Conservation (phyloP, 2,329 filamentous ascomycete genomes). For the Talaromyces sp. region DNA sequence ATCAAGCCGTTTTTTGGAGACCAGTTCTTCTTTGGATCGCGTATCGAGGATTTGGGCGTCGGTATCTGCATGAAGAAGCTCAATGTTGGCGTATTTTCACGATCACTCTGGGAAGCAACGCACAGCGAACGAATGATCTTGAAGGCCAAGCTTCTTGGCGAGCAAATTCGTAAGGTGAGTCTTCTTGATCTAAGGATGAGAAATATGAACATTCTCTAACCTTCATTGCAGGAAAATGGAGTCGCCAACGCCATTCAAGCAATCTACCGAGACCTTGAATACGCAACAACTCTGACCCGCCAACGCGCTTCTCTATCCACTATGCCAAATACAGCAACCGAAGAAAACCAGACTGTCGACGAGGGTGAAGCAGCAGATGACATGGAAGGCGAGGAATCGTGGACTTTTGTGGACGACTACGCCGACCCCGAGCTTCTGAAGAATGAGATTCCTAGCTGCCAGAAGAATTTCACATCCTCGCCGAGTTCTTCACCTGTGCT, state of each 20-base stretch:
- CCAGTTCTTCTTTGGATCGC: conserved; percentile 89
- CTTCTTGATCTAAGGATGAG: background rate
- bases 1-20: conserved; percentile 97
- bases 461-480: background rate
- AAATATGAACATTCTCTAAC: conserved; percentile 27
- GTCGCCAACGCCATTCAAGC: conserved; percentile 86
- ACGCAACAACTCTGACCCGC: conserved; percentile 79
- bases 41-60: conserved; percentile 90
- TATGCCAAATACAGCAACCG: conserved; percentile 31
- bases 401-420: conserved; percentile 79
- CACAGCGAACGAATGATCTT: conserved; percentile 86
- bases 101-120: conserved; percentile 86
- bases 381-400: conserved; percentile 67
- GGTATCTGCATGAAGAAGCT: conserved; percentile 85
- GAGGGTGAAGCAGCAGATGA: conserved; percentile 8
- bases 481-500: background rate
- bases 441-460: conserved; percentile 12
- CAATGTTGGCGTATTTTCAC: conserved; percentile 78
- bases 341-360: conserved; percentile 26
- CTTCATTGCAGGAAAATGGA: conserved; percentile 67
- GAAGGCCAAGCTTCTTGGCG: conserved; percentile 76
- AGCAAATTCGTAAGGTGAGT: conserved; percentile 79
- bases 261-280: conserved; percentile 92
- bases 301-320: conserved; percentile 44
- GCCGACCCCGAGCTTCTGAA: conserved; percentile 45